Base-by-base conservation (phyloP, 1,139 yeast species). In the Saccharomyces uvarum region DNA sequence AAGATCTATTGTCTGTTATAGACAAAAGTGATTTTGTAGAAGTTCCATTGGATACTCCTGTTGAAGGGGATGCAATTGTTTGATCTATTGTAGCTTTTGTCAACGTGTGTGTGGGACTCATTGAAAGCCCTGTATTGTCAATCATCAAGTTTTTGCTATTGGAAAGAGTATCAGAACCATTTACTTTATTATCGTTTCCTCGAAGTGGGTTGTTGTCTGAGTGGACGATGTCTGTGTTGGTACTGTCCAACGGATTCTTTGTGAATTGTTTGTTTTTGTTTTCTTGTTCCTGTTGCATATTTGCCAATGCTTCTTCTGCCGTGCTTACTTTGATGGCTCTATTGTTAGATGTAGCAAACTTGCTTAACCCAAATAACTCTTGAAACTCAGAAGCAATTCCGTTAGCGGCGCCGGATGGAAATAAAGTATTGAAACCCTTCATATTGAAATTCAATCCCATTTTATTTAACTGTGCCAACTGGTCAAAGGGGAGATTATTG, bases 321-420 rank as follows among this genome's bases (percentile, higher is more conserved):
- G 60, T 53, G 13, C 54, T 55, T 6, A 63, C 60, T 49, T 59
- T 59, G 8, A 59, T 54, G 26, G 53, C 57, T 9, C 53, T 51
- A 13, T 33, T 47, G 19, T 46, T 32, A 33, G 46, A 44, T 13
- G 47, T 14, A 11, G 44, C 55, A 13, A 51, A 53, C 50, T 60
- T 56, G 28, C 63, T 63, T 31, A 63, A 50, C 13, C 65, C 64
- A 33, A 65, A 50, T 8, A 66, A 48, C 42, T 65, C 70, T 51
- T 65, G 67, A 46, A 65, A 63, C 48, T 66, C 69, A 51, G 65
- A 66, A 3, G 66, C 63, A 2, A 66, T 64, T 53, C 69, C 69
- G 21, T 16, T 38, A 16, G 69, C 69, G 27, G 65, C 59, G 7
- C 68, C 69, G 5, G 66, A 67, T 3, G 68, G 63, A 8, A 50